Base-by-base conservation (phyloP, 768 basidiomycete species). In the Trametes maxima region DNA sequence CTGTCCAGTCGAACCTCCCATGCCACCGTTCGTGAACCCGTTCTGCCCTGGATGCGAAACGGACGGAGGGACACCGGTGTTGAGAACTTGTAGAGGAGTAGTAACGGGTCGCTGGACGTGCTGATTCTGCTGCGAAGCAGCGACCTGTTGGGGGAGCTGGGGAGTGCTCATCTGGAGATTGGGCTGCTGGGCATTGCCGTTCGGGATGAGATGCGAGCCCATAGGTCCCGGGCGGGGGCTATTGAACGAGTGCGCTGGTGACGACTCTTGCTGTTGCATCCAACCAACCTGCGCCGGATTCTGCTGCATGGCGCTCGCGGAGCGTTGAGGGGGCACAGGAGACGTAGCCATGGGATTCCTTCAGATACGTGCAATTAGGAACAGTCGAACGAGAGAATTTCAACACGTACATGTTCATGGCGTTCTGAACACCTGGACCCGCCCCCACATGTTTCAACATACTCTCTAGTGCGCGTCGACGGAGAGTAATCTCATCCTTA, bases 71-170 rank as follows among this genome's bases (percentile, higher is more conserved):
- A 36, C 54, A 14, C 57, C 63, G 4, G 45, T n/a, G 7, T 57
- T 58, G 37, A 40, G 58, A 14, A 47, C 36, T 25, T 65, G 64
- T 11, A 67, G 19, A 3, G 63, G 66, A 4, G 61, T 64, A 11
- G 50, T 45, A 16, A 35, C 59, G 1, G 54, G 28, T 11, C 63
- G 63, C 47, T 46, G 58, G 3, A 54, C 46, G 21, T 36, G 40
- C 43, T 63, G 59, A 10, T 46, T 46, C 53, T 48, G 37, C 55
- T 62, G 67, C 11, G 42, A 16, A 1, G 55, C 44, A n/a, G 51
- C 37, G 19, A 63, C 42, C 53, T 63, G 62, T 3, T 54, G 53
- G 0, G 57, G 54, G 8, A 63, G 55, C 50, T 65, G 67, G 2
- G 59, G 64, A 3, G 64, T 67, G 42, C 40, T 57, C 42, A 57